Conservation (phyloP, 2,329 filamentous ascomycete genomes). For the Cytospora paraplurivora region DNA sequence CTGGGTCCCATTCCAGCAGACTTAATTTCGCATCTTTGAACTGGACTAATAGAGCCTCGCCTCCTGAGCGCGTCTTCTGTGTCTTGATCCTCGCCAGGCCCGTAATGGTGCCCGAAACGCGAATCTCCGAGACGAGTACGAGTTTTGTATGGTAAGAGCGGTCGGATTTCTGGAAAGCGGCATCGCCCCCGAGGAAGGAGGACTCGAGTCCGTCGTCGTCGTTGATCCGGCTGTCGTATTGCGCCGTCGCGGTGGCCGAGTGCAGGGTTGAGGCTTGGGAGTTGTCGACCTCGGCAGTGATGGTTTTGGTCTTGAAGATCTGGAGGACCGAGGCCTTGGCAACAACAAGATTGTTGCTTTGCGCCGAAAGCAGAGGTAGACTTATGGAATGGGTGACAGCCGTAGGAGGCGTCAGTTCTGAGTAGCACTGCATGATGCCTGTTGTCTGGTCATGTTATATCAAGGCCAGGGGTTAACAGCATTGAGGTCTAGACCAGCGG, state of each 20-base stretch:
- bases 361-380: conserved; percentile 74
- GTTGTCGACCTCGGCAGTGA: conserved; percentile 63
- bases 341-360: conserved; percentile 82
- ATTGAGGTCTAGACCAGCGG: conserved; percentile 5
- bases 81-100: conserved; percentile 79
- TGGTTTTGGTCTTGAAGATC: conserved; percentile 75
- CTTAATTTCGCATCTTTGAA: conserved; percentile 92
- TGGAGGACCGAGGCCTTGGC: conserved; percentile 92
- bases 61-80: conserved; percentile 72
- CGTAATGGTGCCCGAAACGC: conserved; percentile 80
- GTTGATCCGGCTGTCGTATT: conserved; percentile 55
- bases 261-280: conserved; percentile 42
- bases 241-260: conserved; percentile 46
- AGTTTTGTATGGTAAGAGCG: conserved; percentile 72
- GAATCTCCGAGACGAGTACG: conserved; percentile 81
- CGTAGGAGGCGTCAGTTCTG: conserved; percentile 90
- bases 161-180: conserved; percentile 62
- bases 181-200: conserved; percentile 67
- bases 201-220: conserved; percentile 66
- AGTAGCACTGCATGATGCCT: conserved; percentile 87
- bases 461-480: conserved; percentile 15
- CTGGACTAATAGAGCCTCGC: conserved; percentile 79
- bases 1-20: conserved; percentile 90
- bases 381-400: conserved; percentile 87
- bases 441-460: conserved; percentile 35